Evolutionary conservation across 805 yeast genomes (phyloP).

Genomic region (Metschnikowia lachancei): DNA sequence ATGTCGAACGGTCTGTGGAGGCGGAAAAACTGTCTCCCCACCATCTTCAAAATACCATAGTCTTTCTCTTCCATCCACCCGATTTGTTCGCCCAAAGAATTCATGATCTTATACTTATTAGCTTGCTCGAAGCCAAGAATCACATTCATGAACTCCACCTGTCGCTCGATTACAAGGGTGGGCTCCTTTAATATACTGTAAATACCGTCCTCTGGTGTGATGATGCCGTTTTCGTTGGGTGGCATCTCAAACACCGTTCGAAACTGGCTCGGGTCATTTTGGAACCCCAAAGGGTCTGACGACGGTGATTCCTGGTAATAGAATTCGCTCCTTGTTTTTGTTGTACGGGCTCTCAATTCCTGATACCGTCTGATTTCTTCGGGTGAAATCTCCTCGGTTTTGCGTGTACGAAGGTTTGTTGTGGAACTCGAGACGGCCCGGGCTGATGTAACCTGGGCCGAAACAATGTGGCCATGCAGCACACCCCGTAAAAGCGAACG

Average conservation of each 20-base stretch:
- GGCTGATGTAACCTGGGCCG: background rate
- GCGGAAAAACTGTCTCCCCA: constrained; percentile 80
- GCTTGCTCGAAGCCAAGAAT: constrained; percentile 91
- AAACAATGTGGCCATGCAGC: background rate
- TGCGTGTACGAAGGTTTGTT: constrained; percentile 23
- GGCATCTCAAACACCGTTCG: constrained; percentile 35
- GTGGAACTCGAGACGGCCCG: constrained; percentile 5
- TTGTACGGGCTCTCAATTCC: constrained; percentile 10
- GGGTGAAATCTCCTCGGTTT: constrained; percentile 33
- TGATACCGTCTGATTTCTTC: constrained; percentile 32
- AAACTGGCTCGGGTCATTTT: constrained; percentile 28
- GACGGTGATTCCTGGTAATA: constrained; percentile 33
- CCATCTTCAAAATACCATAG: constrained; percentile 58
- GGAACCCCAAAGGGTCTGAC: constrained; percentile 20
- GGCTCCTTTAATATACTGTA: constrained; percentile 70
- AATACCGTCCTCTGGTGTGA: constrained; percentile 57
- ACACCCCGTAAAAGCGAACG: background rate
- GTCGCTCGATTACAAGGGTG: constrained; percentile 81
- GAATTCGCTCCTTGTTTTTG: constrained; percentile 15
- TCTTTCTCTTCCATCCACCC: constrained; percentile 86
- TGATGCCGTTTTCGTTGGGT: constrained; percentile 48
- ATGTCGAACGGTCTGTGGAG: constrained; percentile 84
- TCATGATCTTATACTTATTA: constrained; percentile 71
- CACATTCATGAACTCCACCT: constrained; percentile 83
- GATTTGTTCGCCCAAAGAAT: constrained; percentile 66